Percentiles rank a stretch among this genome's conserved stretches.
phyloP scores from a whole-genome alignment of 2,329 filamentous ascomycete genomes.

The Fonsecaea pedrosoi region DNA sequence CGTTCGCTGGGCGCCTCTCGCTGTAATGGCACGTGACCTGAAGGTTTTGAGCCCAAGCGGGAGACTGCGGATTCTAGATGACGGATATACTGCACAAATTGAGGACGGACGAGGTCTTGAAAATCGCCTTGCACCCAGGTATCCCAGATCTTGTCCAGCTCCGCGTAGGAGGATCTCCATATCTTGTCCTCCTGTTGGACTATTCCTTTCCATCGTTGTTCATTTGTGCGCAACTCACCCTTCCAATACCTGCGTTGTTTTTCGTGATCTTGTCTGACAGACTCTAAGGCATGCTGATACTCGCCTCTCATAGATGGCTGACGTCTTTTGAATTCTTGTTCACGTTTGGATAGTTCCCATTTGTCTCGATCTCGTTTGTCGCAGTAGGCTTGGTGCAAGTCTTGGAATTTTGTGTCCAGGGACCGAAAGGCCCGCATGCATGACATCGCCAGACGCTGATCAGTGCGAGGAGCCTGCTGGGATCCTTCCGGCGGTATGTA shows the following conservation, averaged over 20 bases:
- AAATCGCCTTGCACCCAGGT: not conserved
- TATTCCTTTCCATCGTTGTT: not conserved
- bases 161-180: not conserved
- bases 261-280: not conserved
- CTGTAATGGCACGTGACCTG: not conserved
- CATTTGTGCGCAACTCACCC: not conserved
- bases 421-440: not conserved
- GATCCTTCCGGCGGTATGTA: not conserved
- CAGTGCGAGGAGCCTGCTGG: not conserved
- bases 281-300: not conserved
- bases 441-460: not conserved
- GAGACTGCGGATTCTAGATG: not conserved
- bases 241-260: not conserved
- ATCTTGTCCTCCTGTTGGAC: not conserved
- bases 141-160: not conserved
- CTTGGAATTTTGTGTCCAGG: not conserved
- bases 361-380: not conserved
- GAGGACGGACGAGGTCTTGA: not conserved
- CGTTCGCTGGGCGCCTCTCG: not conserved
- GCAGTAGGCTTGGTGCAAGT: not conserved
- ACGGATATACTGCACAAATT: not conserved
- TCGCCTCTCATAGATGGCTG: not conserved
- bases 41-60: not conserved
- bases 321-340: not conserved
- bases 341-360: not conserved